Conservation (phyloP, 257 asterid genomes). For the Salvia hispanica region DNA sequence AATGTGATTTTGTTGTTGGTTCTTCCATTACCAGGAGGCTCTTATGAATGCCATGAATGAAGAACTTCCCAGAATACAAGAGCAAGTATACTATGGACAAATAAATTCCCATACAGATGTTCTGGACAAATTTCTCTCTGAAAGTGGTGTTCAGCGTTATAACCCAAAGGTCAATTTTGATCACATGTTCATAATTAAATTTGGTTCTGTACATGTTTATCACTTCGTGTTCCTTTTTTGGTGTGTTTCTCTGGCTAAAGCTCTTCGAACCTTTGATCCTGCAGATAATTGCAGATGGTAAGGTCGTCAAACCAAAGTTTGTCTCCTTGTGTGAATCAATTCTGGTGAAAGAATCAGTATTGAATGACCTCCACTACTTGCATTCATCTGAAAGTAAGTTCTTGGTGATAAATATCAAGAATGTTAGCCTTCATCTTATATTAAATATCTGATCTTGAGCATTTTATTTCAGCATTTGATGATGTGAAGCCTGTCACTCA, state of each 20-base stretch:
- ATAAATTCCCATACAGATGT: slow-evolving; percentile 84
- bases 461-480: slow-evolving; percentile 65
- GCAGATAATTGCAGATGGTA: slow-evolving; percentile 90
- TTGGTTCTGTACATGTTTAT: slow-evolving; percentile 18
- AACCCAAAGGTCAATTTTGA: slow-evolving; percentile 73
- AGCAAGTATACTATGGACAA: slow-evolving; percentile 94
- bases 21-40: slow-evolving; percentile 71
- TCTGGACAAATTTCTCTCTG: slow-evolving; percentile 84
- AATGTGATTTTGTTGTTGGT: slow-evolving; percentile 22
- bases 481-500: slow-evolving; percentile 98
- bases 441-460: slow-evolving; percentile 33
- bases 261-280: slow-evolving; percentile 32
- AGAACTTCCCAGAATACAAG: slow-evolving; percentile 96
- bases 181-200: slow-evolving; percentile 18
- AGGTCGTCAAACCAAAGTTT: slow-evolving; percentile 72
- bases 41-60: slow-evolving; percentile 92
- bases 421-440: slow-evolving; percentile 24
- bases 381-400: slow-evolving; percentile 86
- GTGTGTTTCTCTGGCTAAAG: slow-evolving; percentile 36
- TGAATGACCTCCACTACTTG: slow-evolving; percentile 67
- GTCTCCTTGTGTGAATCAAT: slow-evolving; percentile 68
- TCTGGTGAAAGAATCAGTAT: slow-evolving; percentile 60
- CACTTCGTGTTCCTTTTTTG: slow-evolving; percentile 14
- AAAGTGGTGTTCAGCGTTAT: slow-evolving; percentile 89
- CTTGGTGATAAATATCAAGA: slow-evolving; percentile 31